Conservation (phyloP, 169 alveolate genomes). For the Perkinsus olseni region DNA sequence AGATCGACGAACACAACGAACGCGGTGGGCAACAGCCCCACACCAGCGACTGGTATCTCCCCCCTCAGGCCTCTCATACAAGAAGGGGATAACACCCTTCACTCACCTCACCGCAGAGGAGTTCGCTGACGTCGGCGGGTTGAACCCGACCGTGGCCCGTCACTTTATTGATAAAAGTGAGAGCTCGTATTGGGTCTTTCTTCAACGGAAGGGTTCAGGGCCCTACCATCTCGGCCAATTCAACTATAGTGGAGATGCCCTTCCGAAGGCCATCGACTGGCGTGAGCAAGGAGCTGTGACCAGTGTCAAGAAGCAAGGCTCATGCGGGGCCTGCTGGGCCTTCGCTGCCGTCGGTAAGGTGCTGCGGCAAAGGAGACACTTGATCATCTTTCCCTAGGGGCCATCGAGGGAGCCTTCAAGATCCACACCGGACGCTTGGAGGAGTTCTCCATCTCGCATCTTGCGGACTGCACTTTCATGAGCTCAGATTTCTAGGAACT, state of each 20-base stretch:
- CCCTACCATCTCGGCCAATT: neutral
- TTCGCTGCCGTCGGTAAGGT: conserved; percentile 46
- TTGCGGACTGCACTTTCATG: conserved; percentile 42
- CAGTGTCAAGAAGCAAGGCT: conserved; percentile 44
- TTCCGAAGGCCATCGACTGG: conserved; percentile 20
- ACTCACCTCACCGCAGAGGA: neutral
- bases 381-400: conserved; percentile 28
- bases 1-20: neutral
- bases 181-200: neutral
- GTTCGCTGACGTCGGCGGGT: neutral
- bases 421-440: neutral
- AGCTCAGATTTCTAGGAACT: neutral
- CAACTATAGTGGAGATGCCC: neutral
- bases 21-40: neutral
- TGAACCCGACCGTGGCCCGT: neutral
- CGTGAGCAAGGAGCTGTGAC: conserved; percentile 27
- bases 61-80: neutral
- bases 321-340: conserved; percentile 59
- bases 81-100: neutral
- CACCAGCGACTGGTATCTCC: neutral
- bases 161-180: neutral
- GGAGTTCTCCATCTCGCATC: conserved; percentile 46
- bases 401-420: conserved; percentile 39
- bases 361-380: conserved; percentile 32
- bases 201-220: neutral